Evolutionary conservation across 257 asterid genomes (phyloP).

Genomic region (Nicotiana benthamiana): DNA sequence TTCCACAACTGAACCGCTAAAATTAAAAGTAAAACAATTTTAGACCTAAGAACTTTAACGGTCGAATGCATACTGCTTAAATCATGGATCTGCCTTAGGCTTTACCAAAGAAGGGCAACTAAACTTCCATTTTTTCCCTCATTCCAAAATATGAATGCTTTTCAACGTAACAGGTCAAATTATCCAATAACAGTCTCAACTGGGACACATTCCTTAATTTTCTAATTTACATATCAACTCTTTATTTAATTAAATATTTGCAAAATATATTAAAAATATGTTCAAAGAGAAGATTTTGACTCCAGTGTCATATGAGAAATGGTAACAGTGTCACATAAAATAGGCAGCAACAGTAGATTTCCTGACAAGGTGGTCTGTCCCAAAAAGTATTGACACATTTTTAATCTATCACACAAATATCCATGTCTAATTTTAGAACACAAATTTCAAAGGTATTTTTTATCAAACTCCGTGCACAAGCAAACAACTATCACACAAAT

Average conservation of each 20-base stretch:
- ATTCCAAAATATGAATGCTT: background rate
- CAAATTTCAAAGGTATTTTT: too few relatives aligned
- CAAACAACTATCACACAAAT: too few relatives aligned
- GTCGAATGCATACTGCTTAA: background rate
- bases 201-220: background rate
- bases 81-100: background rate
- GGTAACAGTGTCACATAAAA: background rate
- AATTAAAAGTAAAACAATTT: too few relatives aligned
- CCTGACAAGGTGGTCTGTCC: too few relatives aligned
- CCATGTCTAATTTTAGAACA: too few relatives aligned
- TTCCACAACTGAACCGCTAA: too few relatives aligned
- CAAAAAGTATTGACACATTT: too few relatives aligned
- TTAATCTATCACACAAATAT: too few relatives aligned
- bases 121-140: conserved; percentile 4
- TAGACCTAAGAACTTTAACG: too few relatives aligned
- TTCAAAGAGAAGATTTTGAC: background rate
- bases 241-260: background rate
- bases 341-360: background rate
- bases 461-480: too few relatives aligned
- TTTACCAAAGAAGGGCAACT: background rate
- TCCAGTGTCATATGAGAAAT: background rate
- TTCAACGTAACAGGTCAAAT: background rate
- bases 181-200: background rate
- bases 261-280: background rate
- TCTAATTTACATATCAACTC: background rate